Percentiles rank a stretch among this genome's conserved stretches.
These are phyloP conservation scores for Paracorniculantispora psalliotae DNA, from an alignment of 2,329 filamentous ascomycete species.

Conservation along the genomic window DNA sequence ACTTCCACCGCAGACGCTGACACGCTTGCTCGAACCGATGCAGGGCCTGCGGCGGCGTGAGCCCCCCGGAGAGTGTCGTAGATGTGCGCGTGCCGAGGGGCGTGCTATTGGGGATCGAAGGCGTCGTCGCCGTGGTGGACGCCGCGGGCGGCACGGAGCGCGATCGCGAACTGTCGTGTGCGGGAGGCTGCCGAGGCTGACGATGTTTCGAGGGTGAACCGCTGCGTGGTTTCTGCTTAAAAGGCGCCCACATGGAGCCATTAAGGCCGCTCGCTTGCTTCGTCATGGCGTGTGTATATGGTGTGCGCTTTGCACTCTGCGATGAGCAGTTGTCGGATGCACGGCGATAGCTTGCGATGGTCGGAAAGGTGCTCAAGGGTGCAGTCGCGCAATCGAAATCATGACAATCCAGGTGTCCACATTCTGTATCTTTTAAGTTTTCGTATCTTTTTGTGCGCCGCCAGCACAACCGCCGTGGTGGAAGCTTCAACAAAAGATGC, in stretches of 20 bases:
- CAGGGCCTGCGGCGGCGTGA: conserved; percentile 39
- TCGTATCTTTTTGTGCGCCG: not conserved
- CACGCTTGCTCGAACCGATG: conserved; percentile 57
- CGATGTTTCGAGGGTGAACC: not conserved
- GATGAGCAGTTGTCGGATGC: too few relatives aligned
- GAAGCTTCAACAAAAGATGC: not conserved
- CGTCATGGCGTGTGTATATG: not conserved
- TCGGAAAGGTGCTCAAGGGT: not conserved
- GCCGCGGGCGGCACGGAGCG: conserved; percentile 9
- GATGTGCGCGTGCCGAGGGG: conserved; percentile 9
- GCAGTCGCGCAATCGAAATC: not conserved
- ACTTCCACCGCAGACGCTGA: conserved; percentile 58
- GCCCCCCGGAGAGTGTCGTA: conserved; percentile 16
- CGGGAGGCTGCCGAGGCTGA: too few relatives aligned
- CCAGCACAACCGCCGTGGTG: not conserved
- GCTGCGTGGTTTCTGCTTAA: not conserved
- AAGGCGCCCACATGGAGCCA: conserved; percentile 11
- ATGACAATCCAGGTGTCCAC: not conserved
- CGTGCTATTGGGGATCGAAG: conserved; percentile 2
- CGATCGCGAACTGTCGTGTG: conserved; percentile 3
- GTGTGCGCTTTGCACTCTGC: not conserved
- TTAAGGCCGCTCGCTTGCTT: not conserved
- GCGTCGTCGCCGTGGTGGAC: not conserved
- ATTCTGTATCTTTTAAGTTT: not conserved
- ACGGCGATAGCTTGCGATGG: not conserved